Evolutionary conservation across 495 filamentous ascomycete genomes (phyloP), one percentile per base, ranked within the genome.

Genomic region (Hypomontagnella submonticulosa): DNA sequence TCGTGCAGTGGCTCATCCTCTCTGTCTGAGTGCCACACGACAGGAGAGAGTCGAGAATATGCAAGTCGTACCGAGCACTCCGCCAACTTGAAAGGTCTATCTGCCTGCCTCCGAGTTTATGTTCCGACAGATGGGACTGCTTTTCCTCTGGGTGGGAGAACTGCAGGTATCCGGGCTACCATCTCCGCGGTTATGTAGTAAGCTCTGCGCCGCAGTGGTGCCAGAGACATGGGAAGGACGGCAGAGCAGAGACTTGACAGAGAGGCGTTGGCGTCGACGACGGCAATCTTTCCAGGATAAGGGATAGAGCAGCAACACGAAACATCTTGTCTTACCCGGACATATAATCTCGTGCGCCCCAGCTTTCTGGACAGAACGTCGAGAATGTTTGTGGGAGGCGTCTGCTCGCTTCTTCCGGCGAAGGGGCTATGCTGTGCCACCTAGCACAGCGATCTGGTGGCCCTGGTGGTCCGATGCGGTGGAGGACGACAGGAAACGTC

Each of bases 371-470:
- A 46, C 42, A 59, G 54, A 51, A 68, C 47, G 59, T 68, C 59
- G 65, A 68, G 59, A 63, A 63, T 68, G 65, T 63, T 63, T 68
- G 65, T 68, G 50, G 27, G 38, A 46, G 60, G 38, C 56, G 46
- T 56, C 52, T 47, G 52, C 67, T 70, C 67, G 67, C 67, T 70
- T 70, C 67, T 66, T 70, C 67, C 62, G 62, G 67, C 67, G 61
- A 70, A 70, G 67, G 67, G 67, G 67, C 18, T 47, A 70, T 70
- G 67, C 49, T 18, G 67, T 70, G 36, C 37, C 4, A 70, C 32
- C 57, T 61, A 9, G 9, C 43, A 70, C 67, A 54, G 34, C 67
- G 67, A 70, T 70, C 67, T 70, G 67, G 62, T 68, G 53, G 57
- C 43, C 41, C 34, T 60, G 60, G 56, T 63, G 66, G 60, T 18